These are phyloP conservation scores for Sporobolus alterniflorus DNA, from an alignment of 202 grass and related monocot genomes.

Conservation along the genomic window DNA sequence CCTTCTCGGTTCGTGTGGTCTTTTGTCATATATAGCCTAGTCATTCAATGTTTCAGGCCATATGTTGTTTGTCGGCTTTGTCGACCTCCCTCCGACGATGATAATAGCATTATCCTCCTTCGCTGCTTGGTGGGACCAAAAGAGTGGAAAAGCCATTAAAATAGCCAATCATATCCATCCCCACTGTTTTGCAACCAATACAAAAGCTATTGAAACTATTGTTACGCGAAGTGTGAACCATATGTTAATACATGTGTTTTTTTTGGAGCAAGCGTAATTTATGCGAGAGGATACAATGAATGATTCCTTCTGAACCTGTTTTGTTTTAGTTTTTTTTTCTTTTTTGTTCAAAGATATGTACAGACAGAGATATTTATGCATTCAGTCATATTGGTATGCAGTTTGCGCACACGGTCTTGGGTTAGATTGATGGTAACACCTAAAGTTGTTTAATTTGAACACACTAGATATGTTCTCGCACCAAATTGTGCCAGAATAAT, in stretches of 20 bases:
- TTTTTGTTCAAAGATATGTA: not conserved
- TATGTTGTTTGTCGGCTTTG: not conserved
- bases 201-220: no score
- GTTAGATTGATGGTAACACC: no score
- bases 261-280: no score
- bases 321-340: no score
- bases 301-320: not conserved
- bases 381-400: not conserved
- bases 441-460: no score
- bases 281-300: not conserved
- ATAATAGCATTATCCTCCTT: not conserved
- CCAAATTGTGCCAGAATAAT: no score
- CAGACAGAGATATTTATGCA: not conserved
- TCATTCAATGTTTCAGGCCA: not conserved
- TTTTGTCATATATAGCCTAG: slow-evolving; percentile 18
- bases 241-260: not conserved
- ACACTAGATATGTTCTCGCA: no score
- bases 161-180: not conserved
- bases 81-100: not conserved
- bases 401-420: not conserved
- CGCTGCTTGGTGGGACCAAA: not conserved
- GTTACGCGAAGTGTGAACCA: not conserved
- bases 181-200: not conserved
- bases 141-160: not conserved
- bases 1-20: not conserved